Base-by-base conservation (phyloP, 495 filamentous ascomycete genomes). In the Pseudomonodictys pantanalensis region DNA sequence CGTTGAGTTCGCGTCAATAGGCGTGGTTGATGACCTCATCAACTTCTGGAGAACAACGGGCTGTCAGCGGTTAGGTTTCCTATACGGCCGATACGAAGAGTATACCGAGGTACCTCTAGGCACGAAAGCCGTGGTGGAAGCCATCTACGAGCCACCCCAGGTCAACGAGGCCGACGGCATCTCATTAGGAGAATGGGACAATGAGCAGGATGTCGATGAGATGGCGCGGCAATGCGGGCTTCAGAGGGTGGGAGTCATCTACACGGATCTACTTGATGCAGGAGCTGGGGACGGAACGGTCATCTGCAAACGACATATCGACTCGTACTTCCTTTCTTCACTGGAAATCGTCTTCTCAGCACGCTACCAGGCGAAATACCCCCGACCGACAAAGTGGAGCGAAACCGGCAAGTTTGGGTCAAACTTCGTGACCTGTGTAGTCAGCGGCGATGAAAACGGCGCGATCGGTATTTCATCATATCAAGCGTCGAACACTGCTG, bases 121-220 rank as follows among this genome's bases (percentile, higher is more conserved):
- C 6, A 83, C 97, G 41, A 99, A 99, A 72, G 93, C 93, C 1
- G 85, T 99, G 8, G 92, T 99, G 0, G 92, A 99, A 73, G 92
- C 93, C 26, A 95, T 99, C 61, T 99, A 97, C 63, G 93, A 99
- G 67, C 90, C 92, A 4, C 95, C 95, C 2, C 93, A 99, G 68
- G 76, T 90, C 47, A 83, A 89, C 64, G 93, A 99, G 69, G 68
- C 87, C n/a, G 93, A 99, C 70, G 93, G 93, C 8, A 81, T 96
- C 28, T 91, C 91, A 0, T 78, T 97, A 25, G 84, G 86, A 55
- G 81, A 91, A 7, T 99, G 93, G 93, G 83, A 86, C 18, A 90
- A 90, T 57, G 91, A 97, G 74, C 77, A 86, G 33, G 88, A 89
- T 8, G 77, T 96, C 32, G 85, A 95, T 58, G 83, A 89, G 59